phyloP scores from a whole-genome alignment of 1,284 basidiomycete species.

The Ceratobasidium sp. region DNA sequence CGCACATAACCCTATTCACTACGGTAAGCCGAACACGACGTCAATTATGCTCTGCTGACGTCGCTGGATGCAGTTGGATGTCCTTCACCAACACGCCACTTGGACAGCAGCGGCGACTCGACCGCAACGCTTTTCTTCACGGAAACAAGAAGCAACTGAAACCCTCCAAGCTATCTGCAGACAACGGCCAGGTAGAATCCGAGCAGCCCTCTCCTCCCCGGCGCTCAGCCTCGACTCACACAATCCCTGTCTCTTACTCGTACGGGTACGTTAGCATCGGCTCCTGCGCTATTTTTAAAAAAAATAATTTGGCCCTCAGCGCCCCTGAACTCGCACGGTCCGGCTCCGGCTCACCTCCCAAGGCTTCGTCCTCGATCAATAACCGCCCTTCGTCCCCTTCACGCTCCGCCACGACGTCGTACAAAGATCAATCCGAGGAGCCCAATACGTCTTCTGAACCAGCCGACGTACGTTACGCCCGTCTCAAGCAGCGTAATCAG shows the following conservation, averaged over 20 bases:
- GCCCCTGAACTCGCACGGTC: conserved; percentile 55
- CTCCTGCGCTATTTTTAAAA: not conserved
- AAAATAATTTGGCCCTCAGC: conserved; percentile 49
- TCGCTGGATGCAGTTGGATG: conserved; percentile 53
- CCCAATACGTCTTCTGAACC: conserved; percentile 47
- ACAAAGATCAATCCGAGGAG: conserved; percentile 37
- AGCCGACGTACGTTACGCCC: conserved; percentile 58
- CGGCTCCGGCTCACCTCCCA: conserved; percentile 65
- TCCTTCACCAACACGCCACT: conserved; percentile 82
- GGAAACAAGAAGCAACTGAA: conserved; percentile 53
- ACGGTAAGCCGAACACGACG: conserved; percentile 6
- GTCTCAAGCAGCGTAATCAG: conserved; percentile 60
- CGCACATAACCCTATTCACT: conserved; percentile 10
- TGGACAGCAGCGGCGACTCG: conserved; percentile 81
- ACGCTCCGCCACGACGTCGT: conserved; percentile 39
- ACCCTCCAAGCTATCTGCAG: conserved; percentile 8
- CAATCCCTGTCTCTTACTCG: conserved; percentile 61
- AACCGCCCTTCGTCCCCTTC: conserved; percentile 39
- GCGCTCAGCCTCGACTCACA: conserved; percentile 34
- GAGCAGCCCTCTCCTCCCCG: conserved; percentile 30
- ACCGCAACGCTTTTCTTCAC: conserved; percentile 75
- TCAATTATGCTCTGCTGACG: conserved; percentile 6
- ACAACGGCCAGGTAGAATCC: conserved; percentile 9
- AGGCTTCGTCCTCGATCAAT: conserved; percentile 51
- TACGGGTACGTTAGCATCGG: conserved; percentile 62